These are phyloP conservation scores for Scheffersomyces segobiensis DNA, from an alignment of 1,139 yeast genomes.

Conservation along the genomic window DNA sequence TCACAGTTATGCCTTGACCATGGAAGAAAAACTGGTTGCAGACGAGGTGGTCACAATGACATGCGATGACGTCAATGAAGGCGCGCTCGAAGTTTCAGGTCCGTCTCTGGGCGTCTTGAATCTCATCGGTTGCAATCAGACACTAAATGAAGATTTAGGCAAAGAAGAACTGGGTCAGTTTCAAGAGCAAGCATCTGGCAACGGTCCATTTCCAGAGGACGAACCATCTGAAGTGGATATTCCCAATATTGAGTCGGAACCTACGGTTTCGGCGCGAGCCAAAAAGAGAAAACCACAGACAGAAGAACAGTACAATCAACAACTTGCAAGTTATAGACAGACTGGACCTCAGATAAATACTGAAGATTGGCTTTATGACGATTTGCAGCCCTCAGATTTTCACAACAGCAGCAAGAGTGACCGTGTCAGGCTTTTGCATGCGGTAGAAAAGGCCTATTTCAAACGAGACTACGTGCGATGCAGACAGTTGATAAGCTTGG, in stretches of 20 bases:
- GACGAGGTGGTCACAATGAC: not conserved
- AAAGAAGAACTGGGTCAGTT: not conserved
- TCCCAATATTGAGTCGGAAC: not conserved
- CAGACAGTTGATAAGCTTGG: conserved; percentile 28
- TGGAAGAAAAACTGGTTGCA: not conserved
- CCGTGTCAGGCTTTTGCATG: conserved; percentile 37
- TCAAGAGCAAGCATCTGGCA: not conserved
- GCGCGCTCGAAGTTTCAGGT: not conserved
- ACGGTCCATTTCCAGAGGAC: not conserved
- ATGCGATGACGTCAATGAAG: not conserved
- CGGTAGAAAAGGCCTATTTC: conserved; percentile 54
- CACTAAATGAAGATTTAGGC: not conserved
- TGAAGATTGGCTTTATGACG: conserved; percentile 43
- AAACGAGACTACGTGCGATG: conserved; percentile 46
- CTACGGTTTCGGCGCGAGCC: not conserved
- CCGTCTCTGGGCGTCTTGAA: not conserved
- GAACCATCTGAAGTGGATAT: not conserved
- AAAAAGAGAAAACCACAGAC: conserved; percentile 55
- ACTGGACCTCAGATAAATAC: conserved; percentile 56
- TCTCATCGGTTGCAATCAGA: not conserved
- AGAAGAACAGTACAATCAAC: conserved; percentile 51
- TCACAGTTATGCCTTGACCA: not conserved
- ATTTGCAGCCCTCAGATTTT: conserved; percentile 21
- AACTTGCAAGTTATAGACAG: conserved; percentile 41
- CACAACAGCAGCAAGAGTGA: conserved; percentile 32